Evolutionary conservation across 108 stramenopile genomes (phyloP), one percentile per base, ranked within the genome.

Genomic region (Skeletonema costatum): DNA sequence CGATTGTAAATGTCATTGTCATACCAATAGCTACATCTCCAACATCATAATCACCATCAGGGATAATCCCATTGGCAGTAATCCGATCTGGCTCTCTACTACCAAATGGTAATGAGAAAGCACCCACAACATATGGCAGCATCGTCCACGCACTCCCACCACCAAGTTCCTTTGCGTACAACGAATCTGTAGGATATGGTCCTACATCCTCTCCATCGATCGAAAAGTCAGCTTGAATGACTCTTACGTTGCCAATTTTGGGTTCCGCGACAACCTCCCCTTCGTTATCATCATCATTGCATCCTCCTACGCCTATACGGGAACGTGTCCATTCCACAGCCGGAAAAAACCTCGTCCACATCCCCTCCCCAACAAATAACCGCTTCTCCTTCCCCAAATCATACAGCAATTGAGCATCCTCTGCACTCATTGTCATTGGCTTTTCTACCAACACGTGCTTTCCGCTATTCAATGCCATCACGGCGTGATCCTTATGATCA

Each of bases 321-420:
- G 81, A 50, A 11, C 92, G 78, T 4, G 93, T 92, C 60, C 89
- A 82, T 71, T 90, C 90, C 12, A 96, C 90, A 30, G 91, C 95
- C 4, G 95, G 95, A 46, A 96, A 96, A 75, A 96, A 96, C 58
- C 95, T 72, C 4, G 92, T 94, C 94, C 94, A 96, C 92, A 96
- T 92, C 9, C 94, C 94, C 66, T 87, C 62, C 14, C 62, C 62
- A n/a, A 84, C 17, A 72, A 84, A 74, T 8, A 84, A 21, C n/a
- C 73, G 53, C 31, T 76, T 76, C 32, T 77, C 75, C 39, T 77
- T 38, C 17, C 75, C 78, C 75, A 53, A 58, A 30, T 63, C 36
- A 36, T 73, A 64, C 4, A 73, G 62, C 14, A 14, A 51, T 38
- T 74, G 73, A 6, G 81, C 81, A 65, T 84, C 83, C 35, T 29